Evolutionary conservation across 2,329 filamentous ascomycete genomes (phyloP).

Genomic region (Mollisia scopiformis): DNA sequence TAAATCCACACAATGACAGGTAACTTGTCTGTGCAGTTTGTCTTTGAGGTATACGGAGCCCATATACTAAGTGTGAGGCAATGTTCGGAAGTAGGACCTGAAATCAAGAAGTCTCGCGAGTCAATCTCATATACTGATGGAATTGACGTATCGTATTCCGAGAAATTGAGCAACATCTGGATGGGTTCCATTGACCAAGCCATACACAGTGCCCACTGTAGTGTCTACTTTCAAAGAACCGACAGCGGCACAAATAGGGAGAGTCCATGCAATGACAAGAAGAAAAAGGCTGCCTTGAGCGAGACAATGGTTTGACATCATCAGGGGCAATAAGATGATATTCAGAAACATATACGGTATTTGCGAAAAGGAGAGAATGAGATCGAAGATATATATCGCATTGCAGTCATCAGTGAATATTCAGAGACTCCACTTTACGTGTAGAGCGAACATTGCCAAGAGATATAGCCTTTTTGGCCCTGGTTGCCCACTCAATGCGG

Average conservation of each 20-base stretch:
- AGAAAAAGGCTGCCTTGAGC: not conserved
- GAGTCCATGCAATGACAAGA: not conserved
- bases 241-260: constrained; percentile 2
- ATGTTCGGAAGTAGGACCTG: constrained; percentile 34
- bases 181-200: constrained; percentile 20
- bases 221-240: constrained; percentile 18
- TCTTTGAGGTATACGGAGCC: constrained; percentile 26
- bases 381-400: no score
- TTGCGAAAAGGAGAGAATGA: no score
- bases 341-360: not conserved
- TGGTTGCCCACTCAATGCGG: not conserved
- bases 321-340: not conserved
- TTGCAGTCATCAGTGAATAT: no score
- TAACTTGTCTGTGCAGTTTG: constrained; percentile 29
- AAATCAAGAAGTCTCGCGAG: constrained; percentile 17
- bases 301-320: not conserved
- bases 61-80: constrained; percentile 42
- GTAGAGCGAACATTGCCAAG: no score
- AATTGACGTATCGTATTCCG: constrained; percentile 26
- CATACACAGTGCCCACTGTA: constrained; percentile 17
- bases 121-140: constrained; percentile 18
- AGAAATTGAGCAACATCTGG: constrained; percentile 37
- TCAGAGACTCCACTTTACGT: no score
- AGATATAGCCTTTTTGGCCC: not conserved
- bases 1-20: constrained; percentile 46